Conservation (phyloP, 805 yeast species). For the Hanseniaspora valbyensis region DNA sequence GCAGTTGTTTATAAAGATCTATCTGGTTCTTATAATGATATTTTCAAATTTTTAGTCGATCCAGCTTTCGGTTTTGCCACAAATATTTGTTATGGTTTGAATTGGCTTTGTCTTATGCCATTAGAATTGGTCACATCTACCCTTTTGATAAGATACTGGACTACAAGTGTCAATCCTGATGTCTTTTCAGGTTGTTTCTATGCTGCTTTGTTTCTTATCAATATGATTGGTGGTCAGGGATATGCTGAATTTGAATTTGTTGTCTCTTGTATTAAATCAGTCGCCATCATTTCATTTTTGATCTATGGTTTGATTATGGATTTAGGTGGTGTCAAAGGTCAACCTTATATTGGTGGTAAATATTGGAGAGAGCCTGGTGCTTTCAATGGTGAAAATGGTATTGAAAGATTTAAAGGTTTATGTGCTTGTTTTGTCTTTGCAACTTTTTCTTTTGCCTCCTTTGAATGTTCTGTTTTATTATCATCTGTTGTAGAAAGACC, state of each 20-base stretch:
- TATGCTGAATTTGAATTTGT: conserved; percentile 62
- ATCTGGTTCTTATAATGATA: conserved; percentile 50
- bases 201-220: too few relatives aligned
- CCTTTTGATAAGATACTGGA: conserved; percentile 46
- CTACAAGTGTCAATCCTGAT: conserved; percentile 39
- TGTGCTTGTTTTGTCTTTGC: conserved; percentile 43
- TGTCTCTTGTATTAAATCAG: conserved; percentile 46
- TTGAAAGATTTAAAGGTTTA: conserved; percentile 45
- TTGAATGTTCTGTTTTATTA: conserved; percentile 44
- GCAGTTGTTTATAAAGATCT: conserved; percentile 53
- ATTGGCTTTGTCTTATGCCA: conserved; percentile 55
- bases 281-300: conserved; percentile 49
- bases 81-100: conserved; percentile 60
- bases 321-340: conserved; percentile 45
- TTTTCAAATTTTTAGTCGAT: conserved; percentile 51
- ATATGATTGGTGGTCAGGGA: conserved; percentile 46
- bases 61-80: conserved; percentile 61
- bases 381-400: conserved; percentile 30
- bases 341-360: conserved; percentile 40
- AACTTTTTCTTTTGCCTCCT: conserved; percentile 52
- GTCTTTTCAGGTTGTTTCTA: conserved; percentile 50
- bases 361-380: conserved; percentile 49
- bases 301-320: conserved; percentile 46
- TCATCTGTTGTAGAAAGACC: conserved; percentile 41
- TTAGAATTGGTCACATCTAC: conserved; percentile 57